phyloP scores from a whole-genome alignment of 208 protist species.

The Crithidia thermophila region DNA sequence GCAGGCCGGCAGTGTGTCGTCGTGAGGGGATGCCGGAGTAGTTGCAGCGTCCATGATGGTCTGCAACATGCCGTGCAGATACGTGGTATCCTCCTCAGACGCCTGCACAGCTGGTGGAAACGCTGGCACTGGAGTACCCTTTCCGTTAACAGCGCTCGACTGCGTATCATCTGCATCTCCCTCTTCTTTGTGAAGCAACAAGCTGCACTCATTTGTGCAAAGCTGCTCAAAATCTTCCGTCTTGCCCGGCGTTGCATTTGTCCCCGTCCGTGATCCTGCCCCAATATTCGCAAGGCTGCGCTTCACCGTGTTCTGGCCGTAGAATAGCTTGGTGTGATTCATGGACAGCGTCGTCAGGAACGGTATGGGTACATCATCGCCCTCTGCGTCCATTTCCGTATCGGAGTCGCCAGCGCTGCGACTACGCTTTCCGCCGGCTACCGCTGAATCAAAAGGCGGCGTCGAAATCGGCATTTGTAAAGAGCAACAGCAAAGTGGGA shows the following conservation, averaged over 20 bases:
- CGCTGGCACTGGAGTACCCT: not conserved
- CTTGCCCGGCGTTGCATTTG: not conserved
- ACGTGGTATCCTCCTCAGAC: slow-evolving; percentile 8
- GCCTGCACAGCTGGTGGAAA: not conserved
- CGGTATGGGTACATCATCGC: slow-evolving; percentile 21
- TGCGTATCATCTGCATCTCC: not conserved
- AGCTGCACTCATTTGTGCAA: not conserved
- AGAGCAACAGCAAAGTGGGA: too few species aligned
- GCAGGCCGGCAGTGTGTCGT: slow-evolving; percentile 47
- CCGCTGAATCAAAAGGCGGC: not conserved
- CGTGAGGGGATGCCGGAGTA: not conserved
- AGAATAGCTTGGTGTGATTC: slow-evolving; percentile 20
- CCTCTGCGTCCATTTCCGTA: not conserved
- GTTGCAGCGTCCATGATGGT: slow-evolving; percentile 21
- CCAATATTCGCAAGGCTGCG: not conserved
- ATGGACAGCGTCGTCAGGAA: slow-evolving; percentile 50
- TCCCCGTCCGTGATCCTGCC: not conserved
- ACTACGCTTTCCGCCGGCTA: slow-evolving; percentile 1
- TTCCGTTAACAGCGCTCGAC: not conserved
- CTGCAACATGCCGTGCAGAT: slow-evolving; percentile 21
- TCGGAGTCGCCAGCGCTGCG: not conserved
- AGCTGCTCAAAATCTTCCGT: not conserved
- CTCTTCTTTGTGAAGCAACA: not conserved
- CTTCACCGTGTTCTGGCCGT: not conserved
- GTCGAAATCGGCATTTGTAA: too few species aligned